Percentiles rank a stretch among this genome's conserved stretches.
These are phyloP conservation scores for Chlorella sp. DNA, from an alignment of 139 green algal genomes.

Conservation along the genomic window DNA sequence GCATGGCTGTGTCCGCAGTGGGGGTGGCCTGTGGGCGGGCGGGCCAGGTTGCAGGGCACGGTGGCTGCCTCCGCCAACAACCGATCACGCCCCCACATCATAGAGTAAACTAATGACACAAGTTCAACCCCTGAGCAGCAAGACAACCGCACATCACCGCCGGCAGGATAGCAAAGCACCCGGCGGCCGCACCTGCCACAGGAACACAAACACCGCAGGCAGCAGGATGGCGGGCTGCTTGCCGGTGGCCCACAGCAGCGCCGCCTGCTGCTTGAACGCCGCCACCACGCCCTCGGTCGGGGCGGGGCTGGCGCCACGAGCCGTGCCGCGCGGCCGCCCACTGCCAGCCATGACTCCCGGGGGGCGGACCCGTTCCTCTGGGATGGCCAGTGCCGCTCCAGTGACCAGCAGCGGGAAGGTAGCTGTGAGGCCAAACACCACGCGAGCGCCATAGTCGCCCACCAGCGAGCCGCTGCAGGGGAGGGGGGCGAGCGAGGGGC, in stretches of 20 bases:
- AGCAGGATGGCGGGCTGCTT: slow-evolving; percentile 65
- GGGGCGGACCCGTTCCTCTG: slow-evolving; percentile 51
- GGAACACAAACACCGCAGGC: slow-evolving; percentile 82
- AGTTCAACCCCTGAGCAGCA: too few relatives aligned
- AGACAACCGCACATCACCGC: too few relatives aligned
- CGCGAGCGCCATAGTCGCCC: slow-evolving; percentile 55
- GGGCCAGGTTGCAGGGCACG: background rate
- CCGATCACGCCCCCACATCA: too few relatives aligned
- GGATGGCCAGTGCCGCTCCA: slow-evolving; percentile 57
- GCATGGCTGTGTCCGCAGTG: slow-evolving; percentile 74
- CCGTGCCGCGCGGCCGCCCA: background rate
- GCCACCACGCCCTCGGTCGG: background rate
- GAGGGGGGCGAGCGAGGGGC: background rate
- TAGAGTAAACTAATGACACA: too few relatives aligned
- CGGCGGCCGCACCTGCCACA: slow-evolving; percentile 62
- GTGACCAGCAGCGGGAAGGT: slow-evolving; percentile 76
- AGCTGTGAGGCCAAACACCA: slow-evolving; percentile 78
- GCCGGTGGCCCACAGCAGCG: slow-evolving; percentile 60
- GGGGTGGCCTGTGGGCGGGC: slow-evolving; percentile 73
- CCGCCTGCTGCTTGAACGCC: slow-evolving; percentile 44
- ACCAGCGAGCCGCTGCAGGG: slow-evolving; percentile 75
- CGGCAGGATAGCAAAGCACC: too few relatives aligned
- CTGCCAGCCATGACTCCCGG: background rate
- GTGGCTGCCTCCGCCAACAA: background rate
- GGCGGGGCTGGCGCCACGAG: background rate